Percentiles rank a stretch among this genome's conserved stretches.
Evolutionary conservation across 2,329 filamentous ascomycete species (phyloP).

Genomic region (Colletotrichum aenigma): DNA sequence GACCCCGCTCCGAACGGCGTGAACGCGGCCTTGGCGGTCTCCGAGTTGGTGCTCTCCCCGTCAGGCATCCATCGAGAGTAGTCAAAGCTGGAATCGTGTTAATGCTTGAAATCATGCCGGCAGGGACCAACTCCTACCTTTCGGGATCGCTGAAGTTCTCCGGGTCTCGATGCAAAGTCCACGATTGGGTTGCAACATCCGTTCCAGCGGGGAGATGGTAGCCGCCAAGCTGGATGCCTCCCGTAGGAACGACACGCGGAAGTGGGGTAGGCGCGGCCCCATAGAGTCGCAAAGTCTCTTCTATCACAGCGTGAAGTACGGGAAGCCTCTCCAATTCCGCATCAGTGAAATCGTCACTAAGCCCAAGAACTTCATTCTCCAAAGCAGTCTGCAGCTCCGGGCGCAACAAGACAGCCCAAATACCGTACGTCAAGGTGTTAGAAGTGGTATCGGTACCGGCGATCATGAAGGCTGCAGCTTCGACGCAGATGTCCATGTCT

Average conservation of each 20-base stretch:
- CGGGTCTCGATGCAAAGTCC: conserved; percentile 48
- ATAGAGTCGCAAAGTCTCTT: conserved; percentile 50
- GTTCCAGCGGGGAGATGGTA: conserved; percentile 42
- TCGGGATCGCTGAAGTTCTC: conserved; percentile 44
- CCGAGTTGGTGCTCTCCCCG: not conserved
- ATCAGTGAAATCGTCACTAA: conserved; percentile 28
- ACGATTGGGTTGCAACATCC: conserved; percentile 46
- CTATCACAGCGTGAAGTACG: conserved; percentile 44
- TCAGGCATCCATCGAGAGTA: conserved; percentile 21
- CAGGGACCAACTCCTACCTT: not conserved
- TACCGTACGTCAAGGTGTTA: conserved; percentile 50
- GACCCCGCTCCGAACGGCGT: conserved; percentile 58
- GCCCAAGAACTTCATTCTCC: conserved; percentile 33
- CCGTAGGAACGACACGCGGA: conserved; percentile 42
- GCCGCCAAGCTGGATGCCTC: conserved; percentile 41
- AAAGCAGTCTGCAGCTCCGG: conserved; percentile 33
- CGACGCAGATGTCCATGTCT: conserved; percentile 36
- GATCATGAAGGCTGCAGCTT: conserved; percentile 49
- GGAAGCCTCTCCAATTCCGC: conserved; percentile 38
- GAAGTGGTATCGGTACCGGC: conserved; percentile 59
- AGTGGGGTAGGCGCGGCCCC: conserved; percentile 41
- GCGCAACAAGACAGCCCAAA: conserved; percentile 40
- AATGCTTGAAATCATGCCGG: not conserved
- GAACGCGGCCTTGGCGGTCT: conserved; percentile 50
- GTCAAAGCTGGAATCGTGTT: not conserved